A percentile compares a stretch with the other conserved stretches of the same genome.
These are phyloP conservation scores for Penicillium subrubescens DNA, from an alignment of 495 filamentous ascomycete genomes.

Conservation along the genomic window DNA sequence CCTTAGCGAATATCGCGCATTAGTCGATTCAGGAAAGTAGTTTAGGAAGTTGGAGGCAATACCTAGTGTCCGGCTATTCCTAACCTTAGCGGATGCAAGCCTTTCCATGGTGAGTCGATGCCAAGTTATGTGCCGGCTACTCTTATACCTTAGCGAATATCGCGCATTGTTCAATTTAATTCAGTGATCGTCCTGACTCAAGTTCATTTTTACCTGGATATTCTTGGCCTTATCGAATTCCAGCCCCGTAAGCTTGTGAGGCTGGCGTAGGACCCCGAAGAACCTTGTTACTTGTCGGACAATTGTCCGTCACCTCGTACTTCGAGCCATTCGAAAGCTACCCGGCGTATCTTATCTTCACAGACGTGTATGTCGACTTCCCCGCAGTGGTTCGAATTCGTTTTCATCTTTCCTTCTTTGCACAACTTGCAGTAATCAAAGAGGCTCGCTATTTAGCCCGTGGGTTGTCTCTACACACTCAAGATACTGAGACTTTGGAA, in stretches of 20 bases:
- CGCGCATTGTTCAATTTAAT: background rate
- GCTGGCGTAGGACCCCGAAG: background rate
- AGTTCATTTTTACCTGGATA: background rate
- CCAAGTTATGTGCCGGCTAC: background rate
- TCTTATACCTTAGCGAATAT: background rate
- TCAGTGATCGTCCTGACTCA: background rate
- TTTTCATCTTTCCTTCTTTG: background rate
- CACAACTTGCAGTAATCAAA: background rate
- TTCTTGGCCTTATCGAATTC: background rate
- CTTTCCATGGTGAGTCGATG: background rate
- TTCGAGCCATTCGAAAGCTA: background rate
- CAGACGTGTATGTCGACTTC: background rate
- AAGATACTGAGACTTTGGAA: background rate
- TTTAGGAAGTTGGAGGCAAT: background rate
- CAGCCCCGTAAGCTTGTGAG: background rate
- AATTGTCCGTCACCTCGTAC: background rate
- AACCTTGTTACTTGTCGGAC: background rate
- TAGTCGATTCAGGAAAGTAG: background rate
- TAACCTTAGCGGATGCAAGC: background rate
- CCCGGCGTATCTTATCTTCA: background rate
- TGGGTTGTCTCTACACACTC: background rate
- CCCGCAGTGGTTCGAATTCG: background rate
- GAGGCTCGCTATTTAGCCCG: background rate
- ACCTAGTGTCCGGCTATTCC: background rate
- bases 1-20: slow-evolving; percentile 26